phyloP scores from a whole-genome alignment of 805 yeast genomes.

The Groenewaldozyma tartarivorans region DNA sequence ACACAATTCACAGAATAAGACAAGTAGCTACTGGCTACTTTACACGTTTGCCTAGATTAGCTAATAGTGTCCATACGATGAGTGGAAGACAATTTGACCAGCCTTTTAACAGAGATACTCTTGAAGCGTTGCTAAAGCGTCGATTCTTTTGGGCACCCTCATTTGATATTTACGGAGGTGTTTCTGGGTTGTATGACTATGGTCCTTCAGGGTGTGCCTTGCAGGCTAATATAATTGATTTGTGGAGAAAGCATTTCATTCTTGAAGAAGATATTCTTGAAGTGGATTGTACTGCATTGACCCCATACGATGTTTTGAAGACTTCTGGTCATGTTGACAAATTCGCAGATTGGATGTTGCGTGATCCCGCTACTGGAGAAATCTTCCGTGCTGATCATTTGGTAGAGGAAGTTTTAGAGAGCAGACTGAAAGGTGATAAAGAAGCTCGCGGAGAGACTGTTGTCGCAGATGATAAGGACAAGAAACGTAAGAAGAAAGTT shows the following conservation, averaged over 20 bases:
- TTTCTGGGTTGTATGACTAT: slow-evolving; percentile 92
- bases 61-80: not conserved
- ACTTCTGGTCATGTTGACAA: slow-evolving; percentile 99
- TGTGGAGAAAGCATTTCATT: slow-evolving; percentile 96
- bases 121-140: slow-evolving; percentile 87
- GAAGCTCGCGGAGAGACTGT: slow-evolving; percentile 86
- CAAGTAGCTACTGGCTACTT: too few relatives aligned
- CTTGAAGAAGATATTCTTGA: slow-evolving; percentile 98
- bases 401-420: slow-evolving; percentile 94
- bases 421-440: slow-evolving; percentile 93
- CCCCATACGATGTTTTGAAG: slow-evolving; percentile 95
- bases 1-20: too few relatives aligned
- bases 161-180: slow-evolving; percentile 96
- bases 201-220: slow-evolving; percentile 99
- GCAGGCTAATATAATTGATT: slow-evolving; percentile 90
- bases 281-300: slow-evolving; percentile 95
- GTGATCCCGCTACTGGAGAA: slow-evolving; percentile 91
- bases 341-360: slow-evolving; percentile 99
- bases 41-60: too few relatives aligned
- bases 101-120: slow-evolving; percentile 67
- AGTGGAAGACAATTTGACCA: not conserved
- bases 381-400: slow-evolving; percentile 97
- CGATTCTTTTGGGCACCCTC: slow-evolving; percentile 97
- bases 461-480: slow-evolving; percentile 68
- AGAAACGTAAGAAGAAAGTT: slow-evolving; percentile 91